Base-by-base conservation (phyloP, 495 filamentous ascomycete genomes). In the Podospora pseudocomata region DNA sequence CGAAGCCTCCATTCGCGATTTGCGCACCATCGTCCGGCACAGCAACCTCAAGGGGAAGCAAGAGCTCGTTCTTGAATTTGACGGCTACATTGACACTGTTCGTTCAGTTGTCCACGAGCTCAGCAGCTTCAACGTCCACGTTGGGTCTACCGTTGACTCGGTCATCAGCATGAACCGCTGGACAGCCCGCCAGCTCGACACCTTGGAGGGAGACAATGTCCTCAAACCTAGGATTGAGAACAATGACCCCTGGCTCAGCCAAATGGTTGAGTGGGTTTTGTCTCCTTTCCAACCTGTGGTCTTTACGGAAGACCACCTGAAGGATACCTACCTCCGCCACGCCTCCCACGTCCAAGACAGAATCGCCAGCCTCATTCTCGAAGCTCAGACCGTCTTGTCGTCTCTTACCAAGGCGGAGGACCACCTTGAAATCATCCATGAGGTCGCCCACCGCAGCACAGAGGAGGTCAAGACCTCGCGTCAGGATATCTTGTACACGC, bases 1-100 rank as follows among this genome's bases (percentile, higher is more conserved):
- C 19, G 90, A 93, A 72, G 81, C 87, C 20, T 86, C 88, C 4
- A 88, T 94, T 27, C 88, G 91, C 67, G 90, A 92, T 67, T 80
- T 93, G 27, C 86, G 88, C 15, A 89, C 90, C 63, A 75, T 89
- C 58, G 88, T 92, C 55, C 76, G 78, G 39, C 76, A 76, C 70
- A 83, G 80, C 75, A 74, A 77, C 20, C 71, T 84, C 6, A 72
- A 76, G 44, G 65, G 70, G 28, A 85, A 86, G 55, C 85, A 86
- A 32, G 88, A 91, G 73, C 79, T 92, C 6, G 85, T 89, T 3
- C 82, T 86, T 19, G 90, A 91, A 72, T 87, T 92, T 64, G 82
- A 86, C 71, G 85, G 83, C 32, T 91, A 90, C 79, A 86, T 91
- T 70, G 84, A 87, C 6, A 84, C 82, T 6, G 85, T 87, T 5